Base-by-base conservation (phyloP, 2,329 filamentous ascomycete genomes). In the Phaeomoniella chlamydospora region DNA sequence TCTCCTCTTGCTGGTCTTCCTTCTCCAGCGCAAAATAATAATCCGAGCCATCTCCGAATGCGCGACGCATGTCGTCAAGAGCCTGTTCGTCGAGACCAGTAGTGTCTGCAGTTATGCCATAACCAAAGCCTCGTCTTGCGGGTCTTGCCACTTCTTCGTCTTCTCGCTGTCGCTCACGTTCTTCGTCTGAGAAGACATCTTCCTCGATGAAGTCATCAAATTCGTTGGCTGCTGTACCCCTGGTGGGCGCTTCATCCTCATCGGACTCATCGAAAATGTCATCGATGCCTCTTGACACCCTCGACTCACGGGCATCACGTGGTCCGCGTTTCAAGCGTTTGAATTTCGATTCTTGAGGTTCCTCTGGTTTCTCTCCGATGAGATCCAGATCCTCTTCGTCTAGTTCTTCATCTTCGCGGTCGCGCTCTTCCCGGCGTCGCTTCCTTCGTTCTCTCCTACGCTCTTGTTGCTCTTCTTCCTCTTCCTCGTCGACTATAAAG, bases 181-280 rank as follows among this genome's bases (percentile, higher is more conserved):
- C 82, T 41, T 92, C 85, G 45, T 93, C 85, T 34, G 85, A 83
- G 34, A 86, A 83, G 42, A 85, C 87, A 49, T 96, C 90, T 49
- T 94, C 86, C 54, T 96, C 88, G 51, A 98, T 98, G 58, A 98
- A 98, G 54, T 88, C 87, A 41, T 85, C 85, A 56, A 93, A 84
- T 50, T 93, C 85, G 55, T 92, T 82, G 33, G 73, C 72, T 41
- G 72, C 66, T 22, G 68, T 67, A 17, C 58, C 60, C 39, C 68
- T 68, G 38, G 71, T 68, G 13, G 54, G 56, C 3, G 64, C 68
- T 39, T 70, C 74, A 13, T 81, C 76, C 37, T 93, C 87, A 42
- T 96, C 88, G 36, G 94, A 88, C 45, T 94, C 88, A 22, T 84
- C 87, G 57, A 98, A 98, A 45, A 98, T 96, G 47, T 94, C 80